These are phyloP conservation scores for Avicennia marina DNA, from an alignment of 257 asterid species.

Conservation along the genomic window DNA sequence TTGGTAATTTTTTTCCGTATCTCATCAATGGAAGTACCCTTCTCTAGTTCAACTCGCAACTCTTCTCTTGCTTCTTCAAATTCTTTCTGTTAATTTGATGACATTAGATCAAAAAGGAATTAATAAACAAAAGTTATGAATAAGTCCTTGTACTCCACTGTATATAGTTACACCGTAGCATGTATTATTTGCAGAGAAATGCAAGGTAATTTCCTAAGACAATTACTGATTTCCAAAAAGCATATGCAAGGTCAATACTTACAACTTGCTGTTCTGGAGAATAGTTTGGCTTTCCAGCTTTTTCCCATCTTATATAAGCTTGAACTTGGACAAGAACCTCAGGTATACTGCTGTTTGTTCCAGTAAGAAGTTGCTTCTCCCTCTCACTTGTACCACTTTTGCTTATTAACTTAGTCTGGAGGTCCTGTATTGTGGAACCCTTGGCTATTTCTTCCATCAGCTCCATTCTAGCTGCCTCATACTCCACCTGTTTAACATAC, in stretches of 20 bases:
- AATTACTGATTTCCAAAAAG: slow-evolving; percentile 9
- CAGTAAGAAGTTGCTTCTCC: slow-evolving; percentile 39
- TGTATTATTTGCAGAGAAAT: slow-evolving; percentile 8
- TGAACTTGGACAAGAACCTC: slow-evolving; percentile 77
- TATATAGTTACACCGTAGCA: neutral
- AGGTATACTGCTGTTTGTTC: slow-evolving; percentile 46
- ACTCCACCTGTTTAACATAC: slow-evolving; percentile 61
- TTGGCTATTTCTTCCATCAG: slow-evolving; percentile 73
- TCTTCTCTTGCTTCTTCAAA: slow-evolving; percentile 89
- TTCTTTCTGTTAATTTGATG: slow-evolving; percentile 54
- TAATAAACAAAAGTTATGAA: slow-evolving; percentile 11
- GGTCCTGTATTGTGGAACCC: slow-evolving; percentile 67
- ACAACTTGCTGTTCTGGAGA: slow-evolving; percentile 79
- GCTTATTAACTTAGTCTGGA: slow-evolving; percentile 60
- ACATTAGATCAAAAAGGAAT: slow-evolving; percentile 15
- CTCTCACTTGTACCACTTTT: slow-evolving; percentile 38
- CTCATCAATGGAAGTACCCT: slow-evolving; percentile 62
- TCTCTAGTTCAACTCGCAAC: slow-evolving; percentile 66
- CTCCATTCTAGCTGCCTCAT: slow-evolving; percentile 92
- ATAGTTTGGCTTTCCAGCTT: slow-evolving; percentile 82
- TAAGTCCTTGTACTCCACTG: slow-evolving; percentile 2
- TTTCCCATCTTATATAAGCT: slow-evolving; percentile 83
- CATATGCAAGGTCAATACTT: slow-evolving; percentile 24
- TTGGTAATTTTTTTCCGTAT: slow-evolving; percentile 50
- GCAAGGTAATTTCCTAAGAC: slow-evolving; percentile 2